These are phyloP conservation scores for Fraxinus albicans DNA, from an alignment of 305 asterid genomes.

Conservation along the genomic window DNA sequence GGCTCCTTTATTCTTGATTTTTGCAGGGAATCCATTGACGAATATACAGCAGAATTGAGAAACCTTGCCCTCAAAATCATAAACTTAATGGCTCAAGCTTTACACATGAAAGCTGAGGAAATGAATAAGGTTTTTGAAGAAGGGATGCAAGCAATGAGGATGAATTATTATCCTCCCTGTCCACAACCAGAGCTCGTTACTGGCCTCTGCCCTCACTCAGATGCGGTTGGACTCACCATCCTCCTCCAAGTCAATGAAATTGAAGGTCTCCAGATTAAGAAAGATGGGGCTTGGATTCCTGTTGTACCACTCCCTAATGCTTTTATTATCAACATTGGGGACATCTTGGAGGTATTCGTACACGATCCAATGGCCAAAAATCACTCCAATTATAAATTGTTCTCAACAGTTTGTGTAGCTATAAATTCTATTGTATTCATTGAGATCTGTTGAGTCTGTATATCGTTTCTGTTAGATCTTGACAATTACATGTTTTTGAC, in stretches of 20 bases:
- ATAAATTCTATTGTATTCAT: not conserved
- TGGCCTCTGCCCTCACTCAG: constrained; percentile 55
- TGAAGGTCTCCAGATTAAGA: constrained; percentile 54
- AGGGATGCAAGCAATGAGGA: constrained; percentile 41
- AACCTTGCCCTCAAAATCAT: constrained; percentile 34
- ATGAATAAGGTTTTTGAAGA: constrained; percentile 26
- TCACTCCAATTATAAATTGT: not conserved
- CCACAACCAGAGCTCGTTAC: constrained; percentile 45
- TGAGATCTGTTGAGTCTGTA: not conserved
- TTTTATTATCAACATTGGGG: constrained; percentile 31
- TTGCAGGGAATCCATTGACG: constrained; percentile 41
- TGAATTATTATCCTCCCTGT: constrained; percentile 53
- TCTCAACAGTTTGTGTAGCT: not conserved
- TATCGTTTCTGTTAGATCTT: not conserved
- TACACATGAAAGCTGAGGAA: constrained; percentile 30
- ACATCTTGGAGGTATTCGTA: constrained; percentile 26
- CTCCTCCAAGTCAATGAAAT: constrained; percentile 31
- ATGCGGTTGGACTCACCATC: constrained; percentile 40
- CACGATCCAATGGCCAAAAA: not conserved
- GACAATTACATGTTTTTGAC: not conserved
- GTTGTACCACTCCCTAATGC: constrained; percentile 21
- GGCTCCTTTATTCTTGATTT: not conserved
- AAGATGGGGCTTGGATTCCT: constrained; percentile 43
- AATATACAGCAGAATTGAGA: constrained; percentile 32
- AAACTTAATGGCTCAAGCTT: constrained; percentile 29